Base-by-base conservation (phyloP, 108 stramenopile genomes). In the Nitzschia sp. region DNA sequence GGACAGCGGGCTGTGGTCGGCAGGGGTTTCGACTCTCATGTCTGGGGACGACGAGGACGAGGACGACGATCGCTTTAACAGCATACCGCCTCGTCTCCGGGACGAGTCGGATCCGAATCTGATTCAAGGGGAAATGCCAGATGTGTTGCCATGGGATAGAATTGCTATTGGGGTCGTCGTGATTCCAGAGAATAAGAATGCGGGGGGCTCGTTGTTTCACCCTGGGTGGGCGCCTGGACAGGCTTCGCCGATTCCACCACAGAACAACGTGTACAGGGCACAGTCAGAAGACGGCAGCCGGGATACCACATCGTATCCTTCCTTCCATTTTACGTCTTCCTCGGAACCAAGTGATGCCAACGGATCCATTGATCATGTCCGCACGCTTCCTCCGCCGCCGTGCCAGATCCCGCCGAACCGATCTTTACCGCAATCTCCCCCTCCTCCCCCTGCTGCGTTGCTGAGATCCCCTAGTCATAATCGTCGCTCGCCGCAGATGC, bases 151-250 rank as follows among this genome's bases (percentile, higher is more conserved):
- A 4, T 51, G 49, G 49, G 49, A 51, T 23, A 51, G 21, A 19
- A 51, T 51, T 21, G 49, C 49, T 5, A 23, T 51, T 19, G 49
- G 49, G 21, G 49, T 51, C 49, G 49, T 51, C 38, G 6, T 42
- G 38, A 13, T 51, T 51, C 13, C 49, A 23, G 21, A 51, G 21
- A 51, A 51, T 9, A 19, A 51, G 8, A 23, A 19, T 8, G 8
- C 38, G 15, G 38, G 38, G 15, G 11, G 11, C 15, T 15, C 38
- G 15, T 42, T 15, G 38, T 19, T 17, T 19, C 49, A n/a, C 49
- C 21, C n/a, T n/a, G n/a, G n/a, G n/a, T n/a, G n/a, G n/a, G n/a
- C n/a, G n/a, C n/a, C n/a, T n/a, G n/a, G n/a, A n/a, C n/a, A n/a
- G n/a, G n/a, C n/a, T n/a, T n/a, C n/a, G n/a, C n/a, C n/a, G n/a